phyloP scores from a whole-genome alignment of 352 stramenopile genomes.

The Phytophthora macrochlamydospora region DNA sequence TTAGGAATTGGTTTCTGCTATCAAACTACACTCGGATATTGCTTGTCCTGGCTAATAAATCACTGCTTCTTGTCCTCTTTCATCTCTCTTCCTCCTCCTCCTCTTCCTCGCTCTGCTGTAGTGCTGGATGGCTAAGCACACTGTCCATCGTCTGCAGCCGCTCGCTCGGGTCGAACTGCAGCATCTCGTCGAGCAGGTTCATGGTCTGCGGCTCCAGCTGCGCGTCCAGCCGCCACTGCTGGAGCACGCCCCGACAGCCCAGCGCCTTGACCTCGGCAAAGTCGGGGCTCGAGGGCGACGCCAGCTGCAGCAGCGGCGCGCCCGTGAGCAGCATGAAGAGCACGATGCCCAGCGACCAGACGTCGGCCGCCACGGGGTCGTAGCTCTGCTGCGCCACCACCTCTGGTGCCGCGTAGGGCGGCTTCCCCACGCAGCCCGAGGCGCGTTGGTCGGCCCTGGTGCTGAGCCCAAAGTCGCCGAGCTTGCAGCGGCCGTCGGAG shows the following conservation, averaged over 20 bases:
- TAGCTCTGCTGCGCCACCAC: slow-evolving; percentile 36
- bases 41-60: background rate
- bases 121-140: background rate
- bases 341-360: slow-evolving; percentile 71
- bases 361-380: slow-evolving; percentile 39
- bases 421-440: slow-evolving; percentile 33
- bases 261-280: slow-evolving; percentile 35
- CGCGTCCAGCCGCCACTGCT: slow-evolving; percentile 35
- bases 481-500: slow-evolving; percentile 47
- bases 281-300: slow-evolving; percentile 27
- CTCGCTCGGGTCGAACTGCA: slow-evolving; percentile 34
- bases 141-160: slow-evolving; percentile 4
- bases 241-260: slow-evolving; percentile 43
- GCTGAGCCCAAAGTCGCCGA: slow-evolving; percentile 62
- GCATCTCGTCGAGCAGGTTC: slow-evolving; percentile 40
- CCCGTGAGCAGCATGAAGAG: slow-evolving; percentile 70
- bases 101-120: background rate
- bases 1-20: no score
- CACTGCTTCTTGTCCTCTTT: background rate
- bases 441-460: slow-evolving; percentile 26
- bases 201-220: slow-evolving; percentile 20
- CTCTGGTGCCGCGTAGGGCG: slow-evolving; percentile 47
- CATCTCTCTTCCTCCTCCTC: background rate
- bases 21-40: background rate
- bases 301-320: slow-evolving; percentile 46